Conservation (phyloP, 2,329 filamentous ascomycete species). For the Epicoccum sorghinum region DNA sequence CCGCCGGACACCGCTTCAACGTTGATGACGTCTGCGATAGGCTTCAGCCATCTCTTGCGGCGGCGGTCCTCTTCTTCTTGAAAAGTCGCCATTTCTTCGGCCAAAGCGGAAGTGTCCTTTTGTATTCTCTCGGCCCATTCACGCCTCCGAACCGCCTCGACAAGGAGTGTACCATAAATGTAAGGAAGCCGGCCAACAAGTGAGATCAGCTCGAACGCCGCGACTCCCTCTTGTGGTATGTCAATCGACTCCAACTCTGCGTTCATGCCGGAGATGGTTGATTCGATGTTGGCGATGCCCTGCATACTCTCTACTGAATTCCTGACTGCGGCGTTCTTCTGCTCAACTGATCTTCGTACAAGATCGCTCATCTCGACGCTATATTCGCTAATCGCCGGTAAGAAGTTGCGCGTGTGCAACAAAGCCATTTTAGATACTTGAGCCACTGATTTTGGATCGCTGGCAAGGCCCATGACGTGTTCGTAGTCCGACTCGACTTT, state of each 20-base stretch:
- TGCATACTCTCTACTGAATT: conserved; percentile 78
- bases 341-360: conserved; percentile 60
- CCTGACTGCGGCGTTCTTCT: conserved; percentile 70
- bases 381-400: conserved; percentile 65
- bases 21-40: conserved; percentile 75
- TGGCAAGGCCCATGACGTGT: conserved; percentile 71
- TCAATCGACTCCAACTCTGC: conserved; percentile 73
- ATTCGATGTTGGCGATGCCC: conserved; percentile 79
- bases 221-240: conserved; percentile 74
- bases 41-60: conserved; percentile 88
- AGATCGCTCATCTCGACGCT: conserved; percentile 62
- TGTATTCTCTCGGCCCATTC: conserved; percentile 94
- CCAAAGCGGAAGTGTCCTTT: conserved; percentile 81
- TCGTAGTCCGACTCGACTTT: conserved; percentile 89
- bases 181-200: conserved; percentile 83
- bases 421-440: conserved; percentile 69
- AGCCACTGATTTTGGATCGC: conserved; percentile 67
- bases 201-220: conserved; percentile 80
- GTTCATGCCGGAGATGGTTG: conserved; percentile 73
- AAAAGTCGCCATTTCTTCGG: conserved; percentile 90
- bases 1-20: conserved; percentile 70
- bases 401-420: conserved; percentile 66
- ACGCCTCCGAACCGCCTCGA: conserved; percentile 82
- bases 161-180: conserved; percentile 86
- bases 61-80: conserved; percentile 92